Percentiles rank a stretch among this genome's conserved stretches.
Conservation (phyloP, 805 yeast species). For the Candida qinlingensis region DNA sequence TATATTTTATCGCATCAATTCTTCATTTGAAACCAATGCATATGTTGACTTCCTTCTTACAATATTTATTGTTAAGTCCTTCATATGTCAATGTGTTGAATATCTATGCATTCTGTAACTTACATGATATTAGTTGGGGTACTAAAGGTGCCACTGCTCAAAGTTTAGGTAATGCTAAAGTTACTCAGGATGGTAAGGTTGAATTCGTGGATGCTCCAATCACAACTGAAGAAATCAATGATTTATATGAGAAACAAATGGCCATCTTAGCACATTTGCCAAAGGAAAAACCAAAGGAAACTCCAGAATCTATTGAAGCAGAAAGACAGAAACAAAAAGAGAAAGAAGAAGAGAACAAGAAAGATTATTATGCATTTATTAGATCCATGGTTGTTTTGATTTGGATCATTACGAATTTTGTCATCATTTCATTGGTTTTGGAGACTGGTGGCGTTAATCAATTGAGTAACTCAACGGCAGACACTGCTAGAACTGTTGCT, state of each 20-base stretch:
- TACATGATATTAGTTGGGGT: constrained; percentile 97
- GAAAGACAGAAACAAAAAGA: constrained; percentile 32
- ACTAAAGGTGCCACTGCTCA: constrained; percentile 76
- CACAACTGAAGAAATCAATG: constrained; percentile 69
- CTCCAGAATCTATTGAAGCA: constrained; percentile 23
- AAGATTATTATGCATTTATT: constrained; percentile 83
- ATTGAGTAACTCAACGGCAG: constrained; percentile 16
- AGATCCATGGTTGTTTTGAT: constrained; percentile 83
- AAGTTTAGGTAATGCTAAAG: constrained; percentile 82
- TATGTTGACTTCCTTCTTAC: constrained; percentile 82
- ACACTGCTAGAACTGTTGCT: constrained; percentile 13
- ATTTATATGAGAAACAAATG: constrained; percentile 60
- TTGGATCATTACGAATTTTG: constrained; percentile 86
- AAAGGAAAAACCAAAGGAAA: constrained; percentile 22
- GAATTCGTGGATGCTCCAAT: constrained; percentile 68
- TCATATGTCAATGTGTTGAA: constrained; percentile 86
- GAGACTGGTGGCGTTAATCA: constrained; percentile 75
- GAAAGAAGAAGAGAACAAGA: constrained; percentile 49
- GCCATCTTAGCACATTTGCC: constrained; percentile 42
- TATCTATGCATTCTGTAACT: constrained; percentile 93
- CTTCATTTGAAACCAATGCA: constrained; percentile 89
- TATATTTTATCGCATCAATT: constrained; percentile 74
- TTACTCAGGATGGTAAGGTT: constrained; percentile 58
- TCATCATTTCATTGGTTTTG: constrained; percentile 75
- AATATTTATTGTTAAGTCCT: constrained; percentile 80